Percentiles rank a stretch among this genome's conserved stretches.
Evolutionary conservation across 2,329 filamentous ascomycete genomes (phyloP).

Genomic region (Colletotrichum sp.): DNA sequence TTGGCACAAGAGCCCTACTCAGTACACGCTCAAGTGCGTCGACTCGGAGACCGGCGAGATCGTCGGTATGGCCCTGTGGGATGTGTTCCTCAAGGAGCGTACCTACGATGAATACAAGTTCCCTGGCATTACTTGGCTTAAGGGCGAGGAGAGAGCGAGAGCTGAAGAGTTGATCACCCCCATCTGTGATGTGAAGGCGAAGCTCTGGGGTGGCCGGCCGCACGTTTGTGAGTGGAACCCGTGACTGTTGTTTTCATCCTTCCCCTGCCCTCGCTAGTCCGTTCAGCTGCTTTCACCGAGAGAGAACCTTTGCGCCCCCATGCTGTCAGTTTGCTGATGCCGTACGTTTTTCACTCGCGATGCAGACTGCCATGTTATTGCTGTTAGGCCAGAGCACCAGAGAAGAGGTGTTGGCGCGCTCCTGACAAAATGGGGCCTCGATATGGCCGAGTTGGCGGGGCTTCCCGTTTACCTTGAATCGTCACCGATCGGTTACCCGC

Average conservation of each 20-base stretch:
- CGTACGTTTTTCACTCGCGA: not conserved
- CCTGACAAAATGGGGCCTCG: slow-evolving; percentile 44
- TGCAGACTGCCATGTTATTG: slow-evolving; percentile 46
- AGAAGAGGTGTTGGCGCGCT: slow-evolving; percentile 45
- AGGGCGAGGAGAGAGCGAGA: slow-evolving; percentile 45
- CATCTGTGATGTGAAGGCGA: slow-evolving; percentile 45
- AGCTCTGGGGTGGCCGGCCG: slow-evolving; percentile 40
- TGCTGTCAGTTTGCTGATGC: slow-evolving; percentile 6
- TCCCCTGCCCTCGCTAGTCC: not conserved
- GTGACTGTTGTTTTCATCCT: not conserved
- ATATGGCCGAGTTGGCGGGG: slow-evolving; percentile 36
- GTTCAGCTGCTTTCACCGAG: not conserved
- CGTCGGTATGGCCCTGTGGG: slow-evolving; percentile 52
- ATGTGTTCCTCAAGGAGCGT: slow-evolving; percentile 43
- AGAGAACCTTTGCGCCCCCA: not conserved
- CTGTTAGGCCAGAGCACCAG: slow-evolving; percentile 47
- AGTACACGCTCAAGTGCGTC: slow-evolving; percentile 53
- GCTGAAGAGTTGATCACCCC: slow-evolving; percentile 48
- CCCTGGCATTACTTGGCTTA: slow-evolving; percentile 49
- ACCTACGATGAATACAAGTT: slow-evolving; percentile 46
- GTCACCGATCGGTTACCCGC: slow-evolving; percentile 39
- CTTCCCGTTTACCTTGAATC: slow-evolving; percentile 53
- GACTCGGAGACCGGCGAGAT: slow-evolving; percentile 47
- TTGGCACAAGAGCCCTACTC: slow-evolving; percentile 41
- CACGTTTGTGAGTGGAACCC: slow-evolving; percentile 44